Conservation (phyloP, 495 filamentous ascomycete species). For the Annulohypoxylon stygium region DNA sequence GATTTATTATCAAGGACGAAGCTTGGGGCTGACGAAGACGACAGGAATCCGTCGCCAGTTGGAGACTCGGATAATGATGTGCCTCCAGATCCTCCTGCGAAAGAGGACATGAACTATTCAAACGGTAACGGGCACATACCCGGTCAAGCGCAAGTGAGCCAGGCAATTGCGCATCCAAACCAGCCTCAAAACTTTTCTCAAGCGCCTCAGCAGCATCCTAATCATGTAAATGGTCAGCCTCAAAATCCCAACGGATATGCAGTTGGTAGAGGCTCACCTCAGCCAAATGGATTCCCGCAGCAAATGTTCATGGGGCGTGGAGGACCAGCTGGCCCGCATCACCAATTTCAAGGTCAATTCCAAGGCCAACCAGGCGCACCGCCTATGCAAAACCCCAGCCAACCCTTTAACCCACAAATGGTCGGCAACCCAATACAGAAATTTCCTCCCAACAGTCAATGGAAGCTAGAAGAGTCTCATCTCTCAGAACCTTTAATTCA, state of each 20-base stretch:
- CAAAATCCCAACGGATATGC: conserved; percentile 48
- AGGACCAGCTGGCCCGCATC: conserved; percentile 35
- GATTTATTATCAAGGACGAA: conserved; percentile 54
- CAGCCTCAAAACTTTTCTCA: conserved; percentile 40
- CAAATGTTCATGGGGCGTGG: conserved; percentile 45
- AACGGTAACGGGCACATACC: conserved; percentile 44
- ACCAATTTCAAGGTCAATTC: conserved; percentile 33
- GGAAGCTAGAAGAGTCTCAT: conserved; percentile 62
- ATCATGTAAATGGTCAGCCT: conserved; percentile 15
- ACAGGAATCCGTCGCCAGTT: conserved; percentile 44
- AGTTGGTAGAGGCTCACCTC: conserved; percentile 43
- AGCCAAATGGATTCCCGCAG: conserved; percentile 41
- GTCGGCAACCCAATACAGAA: conserved; percentile 45
- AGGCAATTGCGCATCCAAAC: conserved; percentile 10
- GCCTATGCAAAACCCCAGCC: conserved; percentile 34
- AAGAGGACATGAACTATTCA: conserved; percentile 36
- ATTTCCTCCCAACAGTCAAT: conserved; percentile 50
- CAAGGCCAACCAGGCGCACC: conserved; percentile 32
- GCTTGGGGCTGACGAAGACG: conserved; percentile 41
- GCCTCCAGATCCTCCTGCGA: conserved; percentile 36
- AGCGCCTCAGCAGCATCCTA: conserved; percentile 39
- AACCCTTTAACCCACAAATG: conserved; percentile 44
- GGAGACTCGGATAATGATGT: conserved; percentile 46
- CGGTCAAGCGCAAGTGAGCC: conserved; percentile 20
- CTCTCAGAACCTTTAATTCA: conserved; percentile 59